Evolutionary conservation across 2,329 filamentous ascomycete species (phyloP).

Genomic region (Fusarium subtropicale): DNA sequence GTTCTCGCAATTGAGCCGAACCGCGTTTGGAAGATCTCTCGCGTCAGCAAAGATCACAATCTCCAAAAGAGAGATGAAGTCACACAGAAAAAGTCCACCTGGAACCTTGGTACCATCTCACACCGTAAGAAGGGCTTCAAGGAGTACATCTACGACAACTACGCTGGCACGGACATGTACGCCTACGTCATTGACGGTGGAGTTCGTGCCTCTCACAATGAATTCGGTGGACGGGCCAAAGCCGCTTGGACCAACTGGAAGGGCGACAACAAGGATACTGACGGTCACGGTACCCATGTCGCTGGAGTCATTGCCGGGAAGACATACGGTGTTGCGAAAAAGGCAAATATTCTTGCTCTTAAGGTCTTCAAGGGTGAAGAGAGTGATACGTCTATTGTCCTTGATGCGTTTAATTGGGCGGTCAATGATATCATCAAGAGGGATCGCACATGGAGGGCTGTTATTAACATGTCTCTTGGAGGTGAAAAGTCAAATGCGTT

Average conservation of each 20-base stretch:
- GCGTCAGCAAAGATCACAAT: not conserved
- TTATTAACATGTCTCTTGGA: slow-evolving; percentile 60
- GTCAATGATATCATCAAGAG: slow-evolving; percentile 50
- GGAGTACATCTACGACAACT: slow-evolving; percentile 28
- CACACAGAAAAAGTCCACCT: slow-evolving; percentile 9
- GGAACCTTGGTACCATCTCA: slow-evolving; percentile 34
- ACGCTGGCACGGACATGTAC: slow-evolving; percentile 21
- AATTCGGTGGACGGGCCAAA: slow-evolving; percentile 26
- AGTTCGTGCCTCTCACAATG: slow-evolving; percentile 16
- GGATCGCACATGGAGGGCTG: slow-evolving; percentile 48
- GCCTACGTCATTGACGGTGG: slow-evolving; percentile 36
- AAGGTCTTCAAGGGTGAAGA: slow-evolving; percentile 54
- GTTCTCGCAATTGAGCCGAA: slow-evolving; percentile 39
- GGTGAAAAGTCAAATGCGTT: slow-evolving; percentile 24
- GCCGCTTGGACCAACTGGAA: slow-evolving; percentile 23
- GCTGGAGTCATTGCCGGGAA: slow-evolving; percentile 38
- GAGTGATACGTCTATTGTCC: slow-evolving; percentile 40
- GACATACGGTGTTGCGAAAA: slow-evolving; percentile 53
- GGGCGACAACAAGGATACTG: slow-evolving; percentile 4
- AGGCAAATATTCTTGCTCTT: slow-evolving; percentile 55
- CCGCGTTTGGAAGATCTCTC: slow-evolving; percentile 26
- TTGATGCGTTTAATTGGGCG: slow-evolving; percentile 53
- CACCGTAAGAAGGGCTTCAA: slow-evolving; percentile 17
- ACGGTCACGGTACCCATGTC: slow-evolving; percentile 38
- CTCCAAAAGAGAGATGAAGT: slow-evolving; percentile 18